A percentile compares a stretch with the other conserved stretches of the same genome.
These are phyloP conservation scores for Tetradesmus obliquus DNA, from an alignment of 139 green algal species.

Conservation along the genomic window DNA sequence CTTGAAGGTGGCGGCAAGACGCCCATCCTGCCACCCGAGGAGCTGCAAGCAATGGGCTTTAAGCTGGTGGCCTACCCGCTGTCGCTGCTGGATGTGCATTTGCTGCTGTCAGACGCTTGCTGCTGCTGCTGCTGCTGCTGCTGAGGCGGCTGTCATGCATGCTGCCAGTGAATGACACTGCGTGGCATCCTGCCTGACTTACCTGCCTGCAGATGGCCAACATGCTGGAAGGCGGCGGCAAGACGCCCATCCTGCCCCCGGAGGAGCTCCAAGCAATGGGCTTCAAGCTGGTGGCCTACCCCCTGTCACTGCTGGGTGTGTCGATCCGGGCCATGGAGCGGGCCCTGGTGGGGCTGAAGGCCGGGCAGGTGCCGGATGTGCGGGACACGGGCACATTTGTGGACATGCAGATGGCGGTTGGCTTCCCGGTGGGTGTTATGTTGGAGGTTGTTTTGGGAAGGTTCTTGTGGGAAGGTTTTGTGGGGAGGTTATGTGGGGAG, in stretches of 20 bases:
- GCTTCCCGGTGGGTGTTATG: conserved; percentile 71
- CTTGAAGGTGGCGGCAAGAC: conserved; percentile 96
- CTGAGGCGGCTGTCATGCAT: too few relatives aligned
- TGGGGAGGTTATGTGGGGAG: neutral
- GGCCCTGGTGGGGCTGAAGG: conserved; percentile 60
- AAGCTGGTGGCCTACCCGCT: conserved; percentile 91
- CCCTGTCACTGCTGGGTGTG: conserved; percentile 86
- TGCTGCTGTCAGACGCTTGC: conserved; percentile 25
- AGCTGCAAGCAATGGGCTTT: conserved; percentile 90
- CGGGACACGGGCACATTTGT: conserved; percentile 59
- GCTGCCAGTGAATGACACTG: too few relatives aligned
- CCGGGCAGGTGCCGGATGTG: conserved; percentile 48
- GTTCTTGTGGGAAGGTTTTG: neutral
- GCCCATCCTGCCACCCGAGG: conserved; percentile 78
- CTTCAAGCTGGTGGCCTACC: conserved; percentile 93
- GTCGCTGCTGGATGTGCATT: conserved; percentile 80
- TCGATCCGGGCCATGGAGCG: conserved; percentile 79
- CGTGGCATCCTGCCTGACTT: too few relatives aligned
- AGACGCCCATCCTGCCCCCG: conserved; percentile 91
- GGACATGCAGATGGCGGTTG: conserved; percentile 74
- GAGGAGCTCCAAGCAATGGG: conserved; percentile 85
- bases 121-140: too few relatives aligned
- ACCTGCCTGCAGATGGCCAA: too few relatives aligned
- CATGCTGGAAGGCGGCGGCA: conserved; percentile 22
- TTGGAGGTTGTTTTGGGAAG: neutral